Conservation (phyloP, 2,329 filamentous ascomycete genomes). For the Grosmannia penicillata region DNA sequence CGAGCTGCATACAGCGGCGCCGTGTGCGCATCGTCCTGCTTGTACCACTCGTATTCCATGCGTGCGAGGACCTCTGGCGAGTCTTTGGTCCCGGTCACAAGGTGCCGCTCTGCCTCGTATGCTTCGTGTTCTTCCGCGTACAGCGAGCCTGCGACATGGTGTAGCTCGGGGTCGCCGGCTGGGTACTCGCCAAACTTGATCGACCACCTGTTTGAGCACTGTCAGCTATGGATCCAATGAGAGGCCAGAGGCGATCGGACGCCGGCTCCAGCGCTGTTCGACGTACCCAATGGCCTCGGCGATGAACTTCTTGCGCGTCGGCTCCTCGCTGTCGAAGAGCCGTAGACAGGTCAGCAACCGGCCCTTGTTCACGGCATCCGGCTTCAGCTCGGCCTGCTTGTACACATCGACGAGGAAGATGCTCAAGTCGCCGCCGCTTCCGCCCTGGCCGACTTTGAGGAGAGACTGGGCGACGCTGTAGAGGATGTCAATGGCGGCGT, state of each 20-base stretch:
- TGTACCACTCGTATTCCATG: slow-evolving; percentile 91
- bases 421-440: slow-evolving; percentile 80
- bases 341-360: slow-evolving; percentile 65
- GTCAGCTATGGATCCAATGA: background rate
- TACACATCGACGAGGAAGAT: slow-evolving; percentile 83
- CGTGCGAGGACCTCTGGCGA: slow-evolving; percentile 66
- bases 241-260: too few species aligned
- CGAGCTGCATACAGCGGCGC: slow-evolving; percentile 77
- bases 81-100: slow-evolving; percentile 77
- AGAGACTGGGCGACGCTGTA: slow-evolving; percentile 72
- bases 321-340: slow-evolving; percentile 69
- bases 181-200: slow-evolving; percentile 73
- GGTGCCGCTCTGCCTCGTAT: slow-evolving; percentile 85
- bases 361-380: slow-evolving; percentile 60
- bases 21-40: slow-evolving; percentile 71
- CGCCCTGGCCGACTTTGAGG: slow-evolving; percentile 82
- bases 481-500: slow-evolving; percentile 75
- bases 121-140: slow-evolving; percentile 88
- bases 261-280: background rate
- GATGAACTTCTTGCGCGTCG: slow-evolving; percentile 85
- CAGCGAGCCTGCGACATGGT: slow-evolving; percentile 76
- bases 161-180: slow-evolving; percentile 83
- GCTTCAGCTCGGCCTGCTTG: slow-evolving; percentile 67
- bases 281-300: slow-evolving; percentile 64
- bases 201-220: slow-evolving; percentile 51